Evolutionary conservation across 1,284 basidiomycete genomes (phyloP), one percentile per base, ranked within the genome.

Genomic region (Papiliotrema flavescens): DNA sequence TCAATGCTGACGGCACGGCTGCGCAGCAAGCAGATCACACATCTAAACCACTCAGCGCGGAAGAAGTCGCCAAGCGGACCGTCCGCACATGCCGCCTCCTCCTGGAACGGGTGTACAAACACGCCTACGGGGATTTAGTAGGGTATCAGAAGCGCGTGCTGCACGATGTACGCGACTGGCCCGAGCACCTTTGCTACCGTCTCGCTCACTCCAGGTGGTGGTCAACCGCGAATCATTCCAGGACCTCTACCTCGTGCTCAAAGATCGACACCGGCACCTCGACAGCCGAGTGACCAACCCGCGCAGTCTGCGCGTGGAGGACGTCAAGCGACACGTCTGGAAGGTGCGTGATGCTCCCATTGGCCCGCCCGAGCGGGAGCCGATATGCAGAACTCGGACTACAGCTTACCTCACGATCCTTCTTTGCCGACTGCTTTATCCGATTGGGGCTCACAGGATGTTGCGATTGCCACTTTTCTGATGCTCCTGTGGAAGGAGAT

Each of bases 381-480:
- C 7, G 24, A 11, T 6, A 32, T 11, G 9, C 46, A 62, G 59
- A 13, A 8, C 4, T 46, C 43, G 17, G 57, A 63, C 53, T 24
- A 54, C 47, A 60, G 61, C 65, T 63, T 61, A 65, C 65, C 63
- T 49, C 59, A 57, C 55, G 62, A 65, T 40, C 57, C 53, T 56
- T 51, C 46, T 44, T 28, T 44, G 23, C 49, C 51, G 45, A 32
- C 62, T 55, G 53, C 55, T 53, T 43, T 73, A 22, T 67, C 73
- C 17, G 53, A 61, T 61, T 75, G 71, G 71, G 73, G 70, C 24
- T 56, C 59, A 61, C 76, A 83, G 84, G 92, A 96, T 71, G 87
- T 95, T 44, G 89, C 89, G 0, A 91, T 95, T 46, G 93, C 91
- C 2, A 91, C 92, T 0, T 98, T 88, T 73, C 79, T 97, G 42